A percentile compares a stretch with the other conserved stretches of the same genome.
Conservation (phyloP, 371 early-diverging fungal genomes). For the Mucor saturninus region DNA sequence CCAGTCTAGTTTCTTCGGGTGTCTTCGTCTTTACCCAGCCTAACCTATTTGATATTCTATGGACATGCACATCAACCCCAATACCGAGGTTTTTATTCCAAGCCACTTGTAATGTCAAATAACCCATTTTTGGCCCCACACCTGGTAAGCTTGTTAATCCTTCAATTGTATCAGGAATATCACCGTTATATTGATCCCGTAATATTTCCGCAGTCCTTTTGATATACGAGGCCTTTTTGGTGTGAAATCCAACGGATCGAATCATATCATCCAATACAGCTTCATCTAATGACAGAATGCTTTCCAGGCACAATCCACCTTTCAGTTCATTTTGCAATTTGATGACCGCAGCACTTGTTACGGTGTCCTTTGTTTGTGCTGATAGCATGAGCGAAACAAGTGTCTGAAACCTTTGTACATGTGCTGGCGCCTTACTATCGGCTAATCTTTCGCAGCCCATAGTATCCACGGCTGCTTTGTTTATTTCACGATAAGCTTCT, state of each 20-base stretch:
- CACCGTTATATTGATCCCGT: constrained; percentile 74
- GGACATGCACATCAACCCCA: constrained; percentile 99
- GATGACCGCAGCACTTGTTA: constrained; percentile 81
- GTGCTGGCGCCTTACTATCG: constrained; percentile 39
- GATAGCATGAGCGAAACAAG: constrained; percentile 93
- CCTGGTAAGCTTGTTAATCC: constrained; percentile 87
- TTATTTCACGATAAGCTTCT: constrained; percentile 59
- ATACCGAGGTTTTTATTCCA: constrained; percentile 93
- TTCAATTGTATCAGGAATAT: constrained; percentile 86
- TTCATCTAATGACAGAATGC: constrained; percentile 61
- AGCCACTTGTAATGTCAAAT: constrained; percentile 83
- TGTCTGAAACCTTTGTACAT: constrained; percentile 85
- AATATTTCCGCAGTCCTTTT: constrained; percentile 78
- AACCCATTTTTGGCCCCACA: constrained; percentile 98
- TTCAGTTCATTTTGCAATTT: constrained; percentile 67
- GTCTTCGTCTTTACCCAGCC: constrained; percentile 84
- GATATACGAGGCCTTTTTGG: constrained; percentile 81
- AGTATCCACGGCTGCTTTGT: constrained; percentile 93
- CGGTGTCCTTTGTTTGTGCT: constrained; percentile 95
- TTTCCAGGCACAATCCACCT: constrained; percentile 67
- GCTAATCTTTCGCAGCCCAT: constrained; percentile 91
- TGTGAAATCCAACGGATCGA: constrained; percentile 90
- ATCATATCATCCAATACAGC: constrained; percentile 75
- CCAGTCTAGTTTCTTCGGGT: constrained; percentile 86
- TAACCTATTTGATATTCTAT: constrained; percentile 91